These are phyloP conservation scores for Diplotaxis tenuifolia DNA, from an alignment of 345 rosid genomes.

Conservation along the genomic window DNA sequence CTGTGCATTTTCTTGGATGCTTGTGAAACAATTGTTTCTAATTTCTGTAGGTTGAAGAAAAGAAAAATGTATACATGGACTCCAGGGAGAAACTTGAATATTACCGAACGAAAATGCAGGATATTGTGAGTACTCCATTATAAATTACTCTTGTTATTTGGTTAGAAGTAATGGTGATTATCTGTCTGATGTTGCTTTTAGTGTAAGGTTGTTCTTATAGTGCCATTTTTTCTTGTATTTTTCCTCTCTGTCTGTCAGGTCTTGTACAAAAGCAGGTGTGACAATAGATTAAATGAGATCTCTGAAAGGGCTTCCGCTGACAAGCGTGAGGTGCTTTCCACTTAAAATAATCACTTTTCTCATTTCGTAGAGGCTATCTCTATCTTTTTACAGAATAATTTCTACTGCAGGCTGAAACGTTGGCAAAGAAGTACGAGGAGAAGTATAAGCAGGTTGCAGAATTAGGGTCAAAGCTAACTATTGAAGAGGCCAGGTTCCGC, in stretches of 20 bases:
- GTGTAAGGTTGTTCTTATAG: slow-evolving; percentile 4
- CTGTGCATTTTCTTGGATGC: slow-evolving; percentile 22
- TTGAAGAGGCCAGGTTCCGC: slow-evolving; percentile 92
- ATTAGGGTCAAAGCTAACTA: slow-evolving; percentile 86
- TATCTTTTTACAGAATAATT: slow-evolving; percentile 25
- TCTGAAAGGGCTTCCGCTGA: slow-evolving; percentile 90
- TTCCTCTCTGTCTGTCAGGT: slow-evolving; percentile 48
- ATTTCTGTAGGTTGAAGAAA: slow-evolving; percentile 52
- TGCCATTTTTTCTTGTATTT: slow-evolving; percentile 1
- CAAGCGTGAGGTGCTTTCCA: slow-evolving; percentile 75
- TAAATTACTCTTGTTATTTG: slow-evolving; percentile 16
- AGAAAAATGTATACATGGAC: slow-evolving; percentile 67
- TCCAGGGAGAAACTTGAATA: slow-evolving; percentile 91
- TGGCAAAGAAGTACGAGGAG: slow-evolving; percentile 94
- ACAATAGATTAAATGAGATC: slow-evolving; percentile 90
- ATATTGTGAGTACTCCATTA: slow-evolving; percentile 70
- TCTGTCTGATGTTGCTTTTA: background rate
- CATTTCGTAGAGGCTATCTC: slow-evolving; percentile 16
- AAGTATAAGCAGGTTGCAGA: slow-evolving; percentile 97
- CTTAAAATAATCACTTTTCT: background rate
- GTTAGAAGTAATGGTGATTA: background rate
- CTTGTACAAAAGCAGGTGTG: slow-evolving; percentile 93
- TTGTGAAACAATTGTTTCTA: slow-evolving; percentile 15
- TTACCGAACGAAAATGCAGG: slow-evolving; percentile 93
- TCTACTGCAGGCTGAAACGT: slow-evolving; percentile 68